Conservation (phyloP, 371 early-diverging fungal genomes). For the Mortierella sp. region DNA sequence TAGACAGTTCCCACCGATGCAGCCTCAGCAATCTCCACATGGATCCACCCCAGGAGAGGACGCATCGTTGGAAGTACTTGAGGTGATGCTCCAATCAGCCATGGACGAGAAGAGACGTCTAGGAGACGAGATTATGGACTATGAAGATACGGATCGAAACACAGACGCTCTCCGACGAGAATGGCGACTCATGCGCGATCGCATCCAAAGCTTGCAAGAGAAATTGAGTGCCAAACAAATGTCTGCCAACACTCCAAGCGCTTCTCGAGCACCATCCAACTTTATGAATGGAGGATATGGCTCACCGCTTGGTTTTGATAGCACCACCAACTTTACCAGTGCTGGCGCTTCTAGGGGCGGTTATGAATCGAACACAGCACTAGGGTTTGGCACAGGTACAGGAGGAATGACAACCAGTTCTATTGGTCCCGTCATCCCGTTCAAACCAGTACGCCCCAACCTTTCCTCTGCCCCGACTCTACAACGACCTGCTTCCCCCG, state of each 20-base stretch:
- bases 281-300: not conserved
- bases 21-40: not conserved
- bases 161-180: constrained; percentile 17
- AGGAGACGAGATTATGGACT: constrained; percentile 34
- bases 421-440: too few species aligned
- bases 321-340: constrained; percentile 1
- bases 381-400: too few species aligned
- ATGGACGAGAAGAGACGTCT: constrained; percentile 43
- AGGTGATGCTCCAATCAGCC: constrained; percentile 39
- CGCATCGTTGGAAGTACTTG: constrained; percentile 32
- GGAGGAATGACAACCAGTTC: too few species aligned
- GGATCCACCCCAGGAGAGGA: constrained; percentile 11
- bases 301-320: not conserved
- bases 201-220: constrained; percentile 26
- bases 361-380: not conserved
- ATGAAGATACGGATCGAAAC: constrained; percentile 18
- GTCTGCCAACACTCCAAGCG: not conserved
- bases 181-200: constrained; percentile 31
- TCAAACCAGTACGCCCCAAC: too few species aligned
- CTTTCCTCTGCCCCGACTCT: not conserved
- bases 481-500: constrained; percentile 17
- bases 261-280: not conserved
- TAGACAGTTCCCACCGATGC: too few species aligned
- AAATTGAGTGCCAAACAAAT: constrained; percentile 12
- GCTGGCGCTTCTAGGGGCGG: not conserved